Conservation (phyloP, 345 rosid genomes). For the Camelina hispida region DNA sequence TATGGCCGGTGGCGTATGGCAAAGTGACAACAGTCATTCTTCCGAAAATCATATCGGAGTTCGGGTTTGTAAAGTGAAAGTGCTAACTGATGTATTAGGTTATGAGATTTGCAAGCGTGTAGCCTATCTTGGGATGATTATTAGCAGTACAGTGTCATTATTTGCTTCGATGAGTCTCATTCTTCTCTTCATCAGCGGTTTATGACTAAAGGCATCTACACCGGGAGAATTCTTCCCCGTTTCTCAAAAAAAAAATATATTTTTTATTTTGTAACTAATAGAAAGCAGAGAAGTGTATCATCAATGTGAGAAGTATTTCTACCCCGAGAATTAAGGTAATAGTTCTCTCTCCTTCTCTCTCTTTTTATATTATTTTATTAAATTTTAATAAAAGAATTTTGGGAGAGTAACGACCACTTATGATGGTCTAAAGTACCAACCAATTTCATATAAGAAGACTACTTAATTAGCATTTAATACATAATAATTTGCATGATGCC, state of each 20-base stretch:
- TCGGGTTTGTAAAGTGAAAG: conserved; percentile 13
- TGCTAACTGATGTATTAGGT: conserved; percentile 40
- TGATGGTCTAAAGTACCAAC: conserved; percentile 35
- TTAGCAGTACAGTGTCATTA: conserved; percentile 42
- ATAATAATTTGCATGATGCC: neutral
- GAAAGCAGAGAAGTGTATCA: no score
- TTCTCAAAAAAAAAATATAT: no score
- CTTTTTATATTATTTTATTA: no score
- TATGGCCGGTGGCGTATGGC: conserved; percentile 46
- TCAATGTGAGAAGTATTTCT: no score
- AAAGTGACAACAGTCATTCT: conserved; percentile 18
- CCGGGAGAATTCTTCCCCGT: no score
- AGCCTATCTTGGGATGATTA: conserved; percentile 34
- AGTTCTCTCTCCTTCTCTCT: no score
- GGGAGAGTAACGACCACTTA: no score
- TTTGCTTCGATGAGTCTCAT: conserved; percentile 45
- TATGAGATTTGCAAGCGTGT: conserved; percentile 17
- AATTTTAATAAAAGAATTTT: no score
- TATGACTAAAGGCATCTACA: conserved; percentile 2
- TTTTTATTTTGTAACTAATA: no score
- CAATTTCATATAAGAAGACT: no score
- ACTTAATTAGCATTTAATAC: no score
- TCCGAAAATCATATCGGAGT: neutral
- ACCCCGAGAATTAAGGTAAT: no score
- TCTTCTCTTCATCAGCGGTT: conserved; percentile 43